A percentile compares a stretch with the other conserved stretches of the same genome.
These are phyloP conservation scores for Schoenoplectus tabernaemontani DNA, from an alignment of 202 grass and related monocot species.

Conservation along the genomic window DNA sequence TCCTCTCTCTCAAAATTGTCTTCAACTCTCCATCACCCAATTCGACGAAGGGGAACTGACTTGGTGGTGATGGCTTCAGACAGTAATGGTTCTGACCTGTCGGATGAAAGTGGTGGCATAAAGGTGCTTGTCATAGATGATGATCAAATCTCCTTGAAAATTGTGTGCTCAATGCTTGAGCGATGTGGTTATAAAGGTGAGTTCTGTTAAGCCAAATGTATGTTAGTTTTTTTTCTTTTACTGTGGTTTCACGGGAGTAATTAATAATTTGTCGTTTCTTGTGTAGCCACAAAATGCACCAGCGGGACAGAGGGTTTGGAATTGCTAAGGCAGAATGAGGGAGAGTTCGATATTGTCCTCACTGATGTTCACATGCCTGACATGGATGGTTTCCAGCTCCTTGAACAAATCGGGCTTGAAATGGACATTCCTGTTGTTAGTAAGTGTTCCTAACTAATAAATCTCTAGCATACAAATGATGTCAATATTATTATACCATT, in stretches of 20 bases:
- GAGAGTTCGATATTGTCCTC: slow-evolving; percentile 59
- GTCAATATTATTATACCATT: background rate
- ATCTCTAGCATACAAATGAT: background rate
- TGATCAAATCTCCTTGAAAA: slow-evolving; percentile 27
- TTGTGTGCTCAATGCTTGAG: slow-evolving; percentile 41
- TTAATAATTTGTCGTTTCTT: background rate
- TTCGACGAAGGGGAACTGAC: slow-evolving; percentile 9
- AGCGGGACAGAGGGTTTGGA: slow-evolving; percentile 24
- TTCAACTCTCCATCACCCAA: background rate
- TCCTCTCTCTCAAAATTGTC: background rate
- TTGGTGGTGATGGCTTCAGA: background rate
- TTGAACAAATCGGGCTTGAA: slow-evolving; percentile 52
- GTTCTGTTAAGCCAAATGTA: background rate
- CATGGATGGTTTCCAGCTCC: slow-evolving; percentile 68
- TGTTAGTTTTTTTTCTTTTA: background rate
- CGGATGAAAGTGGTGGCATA: slow-evolving; percentile 15
- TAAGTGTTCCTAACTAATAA: slow-evolving; percentile 14
- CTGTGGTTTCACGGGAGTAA: background rate
- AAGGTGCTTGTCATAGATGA: slow-evolving; percentile 64
- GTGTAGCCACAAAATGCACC: slow-evolving; percentile 30
- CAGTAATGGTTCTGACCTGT: background rate
- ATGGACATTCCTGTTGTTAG: slow-evolving; percentile 79
- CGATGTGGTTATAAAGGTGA: slow-evolving; percentile 57
- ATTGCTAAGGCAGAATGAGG: slow-evolving; percentile 39
- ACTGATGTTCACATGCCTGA: slow-evolving; percentile 47